Percentiles rank a stretch among this genome's conserved stretches.
Evolutionary conservation across 1,284 basidiomycete species (phyloP).

Genomic region (Cerioporus squamosus): DNA sequence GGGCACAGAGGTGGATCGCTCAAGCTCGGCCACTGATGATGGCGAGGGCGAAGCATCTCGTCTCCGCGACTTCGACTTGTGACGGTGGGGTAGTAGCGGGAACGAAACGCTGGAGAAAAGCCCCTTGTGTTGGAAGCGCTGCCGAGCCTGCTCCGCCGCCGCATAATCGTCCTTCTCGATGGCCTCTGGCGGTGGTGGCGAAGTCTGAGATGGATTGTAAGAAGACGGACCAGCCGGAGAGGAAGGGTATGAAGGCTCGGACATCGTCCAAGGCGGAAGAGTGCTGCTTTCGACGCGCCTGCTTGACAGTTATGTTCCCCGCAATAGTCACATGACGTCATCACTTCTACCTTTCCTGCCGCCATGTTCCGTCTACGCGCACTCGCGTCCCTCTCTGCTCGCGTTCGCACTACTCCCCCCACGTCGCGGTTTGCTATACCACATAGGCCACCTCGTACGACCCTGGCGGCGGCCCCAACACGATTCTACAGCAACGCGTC

Average conservation of each 20-base stretch:
- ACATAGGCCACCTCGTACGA: no score
- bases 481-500: neutral
- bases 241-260: conserved; percentile 17
- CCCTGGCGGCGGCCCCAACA: no score
- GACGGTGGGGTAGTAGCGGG: conserved; percentile 17
- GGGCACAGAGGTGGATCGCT: neutral
- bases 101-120: conserved; percentile 21
- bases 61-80: conserved; percentile 4
- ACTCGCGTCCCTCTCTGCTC: conserved; percentile 12
- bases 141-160: conserved; percentile 48
- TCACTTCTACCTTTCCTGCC: conserved; percentile 10
- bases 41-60: conserved; percentile 1
- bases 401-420: neutral
- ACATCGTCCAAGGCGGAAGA: conserved; percentile 20
- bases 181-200: conserved; percentile 29
- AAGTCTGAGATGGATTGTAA: neutral
- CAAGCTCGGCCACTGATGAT: neutral
- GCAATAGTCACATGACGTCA: conserved; percentile 34
- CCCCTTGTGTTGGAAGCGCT: conserved; percentile 37
- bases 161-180: conserved; percentile 42
- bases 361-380: conserved; percentile 30
- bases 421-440: no score
- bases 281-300: conserved; percentile 10
- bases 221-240: conserved; percentile 25
- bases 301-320: conserved; percentile 13